These are phyloP conservation scores for Cystofilobasidium ferigula DNA, from an alignment of 768 basidiomycete genomes.

Conservation along the genomic window DNA sequence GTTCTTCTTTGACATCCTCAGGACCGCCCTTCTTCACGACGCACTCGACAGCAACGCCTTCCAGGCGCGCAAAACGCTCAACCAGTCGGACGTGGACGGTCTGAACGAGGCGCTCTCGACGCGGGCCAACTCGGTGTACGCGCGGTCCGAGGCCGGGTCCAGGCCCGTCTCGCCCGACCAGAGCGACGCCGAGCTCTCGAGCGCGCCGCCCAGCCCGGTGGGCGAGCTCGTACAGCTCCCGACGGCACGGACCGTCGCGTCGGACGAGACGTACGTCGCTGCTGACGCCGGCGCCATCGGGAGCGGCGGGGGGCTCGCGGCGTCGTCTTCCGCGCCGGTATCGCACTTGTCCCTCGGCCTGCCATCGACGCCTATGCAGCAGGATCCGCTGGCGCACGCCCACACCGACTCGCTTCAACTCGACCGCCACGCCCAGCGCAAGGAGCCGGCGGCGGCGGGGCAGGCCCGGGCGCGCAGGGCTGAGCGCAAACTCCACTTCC, in stretches of 20 bases:
- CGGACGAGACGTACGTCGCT: neutral
- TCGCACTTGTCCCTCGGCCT: neutral
- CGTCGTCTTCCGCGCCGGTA: too few relatives aligned
- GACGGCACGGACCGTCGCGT: neutral
- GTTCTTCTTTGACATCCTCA: constrained; percentile 25
- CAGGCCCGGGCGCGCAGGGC: neutral
- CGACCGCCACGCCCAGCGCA: too few relatives aligned
- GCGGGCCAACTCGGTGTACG: constrained; percentile 12
- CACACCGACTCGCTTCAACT: too few relatives aligned
- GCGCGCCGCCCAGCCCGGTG: constrained; percentile 1
- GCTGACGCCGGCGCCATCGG: neutral
- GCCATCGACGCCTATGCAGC: neutral
- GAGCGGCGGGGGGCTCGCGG: too few relatives aligned
- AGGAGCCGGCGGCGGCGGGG: too few relatives aligned
- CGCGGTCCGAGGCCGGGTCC: neutral
- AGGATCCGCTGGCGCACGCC: neutral
- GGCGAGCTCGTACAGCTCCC: neutral
- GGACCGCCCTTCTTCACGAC: constrained; percentile 13
- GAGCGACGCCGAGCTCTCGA: neutral
- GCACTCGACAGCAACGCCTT: constrained; percentile 22
- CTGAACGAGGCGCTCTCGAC: constrained; percentile 10
- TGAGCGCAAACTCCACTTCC: neutral
- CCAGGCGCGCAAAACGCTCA: constrained; percentile 1
- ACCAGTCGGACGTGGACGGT: neutral
- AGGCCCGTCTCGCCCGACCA: neutral